Conservation (phyloP, 139 green algal genomes). For the Edaphochlamys debaryana region DNA sequence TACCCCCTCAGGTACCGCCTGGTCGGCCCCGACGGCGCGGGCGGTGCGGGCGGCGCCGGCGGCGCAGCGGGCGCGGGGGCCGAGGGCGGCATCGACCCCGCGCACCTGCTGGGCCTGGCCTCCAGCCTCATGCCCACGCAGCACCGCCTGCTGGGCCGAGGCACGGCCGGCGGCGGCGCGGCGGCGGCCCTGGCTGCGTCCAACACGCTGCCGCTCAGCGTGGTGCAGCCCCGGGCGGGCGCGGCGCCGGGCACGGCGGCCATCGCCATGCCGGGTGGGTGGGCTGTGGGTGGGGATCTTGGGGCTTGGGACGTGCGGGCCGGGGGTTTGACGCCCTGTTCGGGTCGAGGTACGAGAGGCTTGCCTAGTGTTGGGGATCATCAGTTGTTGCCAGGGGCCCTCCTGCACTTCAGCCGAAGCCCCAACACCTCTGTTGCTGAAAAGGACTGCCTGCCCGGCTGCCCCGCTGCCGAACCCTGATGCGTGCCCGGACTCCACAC, state of each 20-base stretch:
- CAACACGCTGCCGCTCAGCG: slow-evolving; percentile 20
- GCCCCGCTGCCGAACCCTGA: too few relatives aligned
- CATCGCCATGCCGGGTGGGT: neutral
- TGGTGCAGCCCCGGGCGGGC: neutral
- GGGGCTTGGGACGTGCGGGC: too few relatives aligned
- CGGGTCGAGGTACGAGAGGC: too few relatives aligned
- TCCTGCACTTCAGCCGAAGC: too few relatives aligned
- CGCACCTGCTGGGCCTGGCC: slow-evolving; percentile 22
- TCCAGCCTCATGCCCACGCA: slow-evolving; percentile 44
- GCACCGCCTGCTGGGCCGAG: slow-evolving; percentile 44
- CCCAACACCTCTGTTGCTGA: too few relatives aligned
- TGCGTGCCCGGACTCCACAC: too few relatives aligned
- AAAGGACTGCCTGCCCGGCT: too few relatives aligned
- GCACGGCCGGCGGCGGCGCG: neutral
- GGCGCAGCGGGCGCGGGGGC: neutral
- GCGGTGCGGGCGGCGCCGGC: neutral
- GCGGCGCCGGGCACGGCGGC: neutral
- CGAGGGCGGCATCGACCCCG: neutral
- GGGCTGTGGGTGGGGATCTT: neutral
- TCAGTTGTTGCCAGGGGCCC: too few relatives aligned
- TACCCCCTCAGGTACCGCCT: slow-evolving; percentile 7
- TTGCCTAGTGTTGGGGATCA: too few relatives aligned
- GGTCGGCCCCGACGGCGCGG: neutral
- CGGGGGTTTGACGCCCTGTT: too few relatives aligned
- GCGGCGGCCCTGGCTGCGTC: slow-evolving; percentile 18